Percentiles rank a stretch among this genome's conserved stretches.
These are phyloP conservation scores for Penstemon eatonii DNA, from an alignment of 257 asterid genomes.

Conservation along the genomic window DNA sequence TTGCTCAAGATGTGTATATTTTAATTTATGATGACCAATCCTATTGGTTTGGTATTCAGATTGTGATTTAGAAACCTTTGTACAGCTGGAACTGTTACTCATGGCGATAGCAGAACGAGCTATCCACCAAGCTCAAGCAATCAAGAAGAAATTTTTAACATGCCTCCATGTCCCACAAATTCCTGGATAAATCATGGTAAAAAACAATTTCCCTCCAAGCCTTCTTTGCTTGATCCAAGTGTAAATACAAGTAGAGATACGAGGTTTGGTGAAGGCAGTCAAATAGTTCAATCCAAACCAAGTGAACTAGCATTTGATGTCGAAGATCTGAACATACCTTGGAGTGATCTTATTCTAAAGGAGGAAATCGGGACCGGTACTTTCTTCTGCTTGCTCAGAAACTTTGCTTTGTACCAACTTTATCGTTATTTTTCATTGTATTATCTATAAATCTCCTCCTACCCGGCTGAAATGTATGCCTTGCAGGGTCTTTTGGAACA, in stretches of 20 bases:
- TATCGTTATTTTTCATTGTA: constrained; percentile 1
- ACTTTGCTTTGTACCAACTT: constrained; percentile 20
- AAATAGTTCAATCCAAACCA: constrained; percentile 41
- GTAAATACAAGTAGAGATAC: constrained; percentile 36
- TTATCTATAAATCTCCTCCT: constrained; percentile 2
- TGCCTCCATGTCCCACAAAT: constrained; percentile 46
- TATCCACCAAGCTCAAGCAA: constrained; percentile 49
- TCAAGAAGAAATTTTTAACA: constrained; percentile 41
- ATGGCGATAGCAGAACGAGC: constrained; percentile 52
- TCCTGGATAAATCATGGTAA: constrained; percentile 55
- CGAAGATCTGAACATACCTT: constrained; percentile 80
- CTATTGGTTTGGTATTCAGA: not conserved
- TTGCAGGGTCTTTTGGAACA: constrained; percentile 92
- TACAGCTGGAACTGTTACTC: constrained; percentile 46
- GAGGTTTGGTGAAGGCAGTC: constrained; percentile 54
- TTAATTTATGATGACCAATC: not conserved
- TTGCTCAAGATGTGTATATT: constrained; percentile 9
- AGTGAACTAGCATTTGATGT: constrained; percentile 59
- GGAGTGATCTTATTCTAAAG: constrained; percentile 82
- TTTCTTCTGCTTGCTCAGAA: constrained; percentile 26
- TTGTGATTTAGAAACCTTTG: not conserved
- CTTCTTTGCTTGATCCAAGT: constrained; percentile 44
- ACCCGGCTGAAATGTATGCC: constrained; percentile 22
- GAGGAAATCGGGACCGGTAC: constrained; percentile 96
- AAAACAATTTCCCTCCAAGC: constrained; percentile 49